Conservation (phyloP, 345 rosid genomes). For the Salix udensis region DNA sequence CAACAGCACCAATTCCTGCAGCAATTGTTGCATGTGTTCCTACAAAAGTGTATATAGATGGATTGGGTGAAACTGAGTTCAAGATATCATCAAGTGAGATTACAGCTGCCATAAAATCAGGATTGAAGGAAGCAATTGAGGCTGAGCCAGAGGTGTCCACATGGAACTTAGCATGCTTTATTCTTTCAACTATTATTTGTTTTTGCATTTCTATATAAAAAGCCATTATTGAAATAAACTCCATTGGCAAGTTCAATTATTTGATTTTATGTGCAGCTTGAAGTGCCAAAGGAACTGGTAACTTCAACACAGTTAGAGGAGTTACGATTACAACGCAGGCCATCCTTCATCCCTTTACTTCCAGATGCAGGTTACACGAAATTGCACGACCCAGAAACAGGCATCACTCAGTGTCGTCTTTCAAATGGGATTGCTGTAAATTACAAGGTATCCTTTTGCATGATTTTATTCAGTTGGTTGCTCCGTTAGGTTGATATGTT, state of each 20-base stretch:
- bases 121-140: constrained; percentile 79
- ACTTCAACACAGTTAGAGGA: constrained; percentile 64
- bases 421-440: constrained; percentile 93
- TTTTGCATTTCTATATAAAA: constrained; percentile 7
- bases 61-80: constrained; percentile 81
- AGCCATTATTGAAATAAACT: neutral
- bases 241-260: constrained; percentile 18
- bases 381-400: constrained; percentile 77
- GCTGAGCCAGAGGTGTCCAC: constrained; percentile 90
- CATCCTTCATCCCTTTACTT: constrained; percentile 55
- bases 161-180: constrained; percentile 18
- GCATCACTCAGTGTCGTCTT: constrained; percentile 78
- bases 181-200: constrained; percentile 2
- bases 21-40: constrained; percentile 99
- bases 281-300: constrained; percentile 90
- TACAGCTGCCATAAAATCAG: constrained; percentile 63
- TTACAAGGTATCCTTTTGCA: constrained; percentile 54
- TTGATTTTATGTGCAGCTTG: constrained; percentile 60
- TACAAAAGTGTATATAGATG: constrained; percentile 73
- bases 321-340: constrained; percentile 55
- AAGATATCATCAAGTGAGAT: constrained; percentile 69
- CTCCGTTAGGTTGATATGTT: neutral
- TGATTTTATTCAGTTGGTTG: constrained; percentile 9
- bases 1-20: constrained; percentile 88
- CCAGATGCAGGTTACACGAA: constrained; percentile 46